Percentiles rank a stretch among this genome's conserved stretches.
phyloP scores from a whole-genome alignment of 768 basidiomycete genomes.

The Candolleomyces aberdarensis region DNA sequence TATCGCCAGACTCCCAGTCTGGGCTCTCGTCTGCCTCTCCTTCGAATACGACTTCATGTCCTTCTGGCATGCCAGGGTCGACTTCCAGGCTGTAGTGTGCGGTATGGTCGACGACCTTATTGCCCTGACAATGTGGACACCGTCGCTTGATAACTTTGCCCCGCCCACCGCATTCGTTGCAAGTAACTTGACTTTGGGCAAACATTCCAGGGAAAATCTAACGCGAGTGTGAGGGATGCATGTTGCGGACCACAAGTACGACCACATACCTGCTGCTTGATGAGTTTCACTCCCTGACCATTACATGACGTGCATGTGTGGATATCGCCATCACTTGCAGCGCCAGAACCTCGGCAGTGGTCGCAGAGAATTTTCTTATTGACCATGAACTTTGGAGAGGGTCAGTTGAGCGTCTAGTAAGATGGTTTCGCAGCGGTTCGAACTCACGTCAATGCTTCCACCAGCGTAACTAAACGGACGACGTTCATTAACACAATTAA shows the following conservation, averaged over 20 bases:
- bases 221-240: background rate
- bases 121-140: slow-evolving; percentile 81
- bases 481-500: background rate
- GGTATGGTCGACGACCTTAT: slow-evolving; percentile 77
- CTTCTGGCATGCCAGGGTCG: slow-evolving; percentile 86
- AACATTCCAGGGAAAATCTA: slow-evolving; percentile 95
- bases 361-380: slow-evolving; percentile 92
- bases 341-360: slow-evolving; percentile 94
- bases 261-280: slow-evolving; percentile 69
- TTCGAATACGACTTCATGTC: slow-evolving; percentile 88
- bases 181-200: slow-evolving; percentile 81
- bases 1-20: slow-evolving; percentile 95
- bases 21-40: slow-evolving; percentile 96
- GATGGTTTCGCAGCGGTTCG: background rate
- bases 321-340: slow-evolving; percentile 84
- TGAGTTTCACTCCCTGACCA: slow-evolving; percentile 81
- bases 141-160: slow-evolving; percentile 72
- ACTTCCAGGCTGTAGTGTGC: slow-evolving; percentile 86
- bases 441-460: slow-evolving; percentile 72
- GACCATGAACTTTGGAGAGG: slow-evolving; percentile 71
- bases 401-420: slow-evolving; percentile 12
- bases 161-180: slow-evolving; percentile 81
- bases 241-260: background rate
- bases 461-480: slow-evolving; percentile 65
- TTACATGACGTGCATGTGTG: slow-evolving; percentile 83